Evolutionary conservation across 768 basidiomycete genomes (phyloP).

Genomic region (Auriscalpium microsporum): DNA sequence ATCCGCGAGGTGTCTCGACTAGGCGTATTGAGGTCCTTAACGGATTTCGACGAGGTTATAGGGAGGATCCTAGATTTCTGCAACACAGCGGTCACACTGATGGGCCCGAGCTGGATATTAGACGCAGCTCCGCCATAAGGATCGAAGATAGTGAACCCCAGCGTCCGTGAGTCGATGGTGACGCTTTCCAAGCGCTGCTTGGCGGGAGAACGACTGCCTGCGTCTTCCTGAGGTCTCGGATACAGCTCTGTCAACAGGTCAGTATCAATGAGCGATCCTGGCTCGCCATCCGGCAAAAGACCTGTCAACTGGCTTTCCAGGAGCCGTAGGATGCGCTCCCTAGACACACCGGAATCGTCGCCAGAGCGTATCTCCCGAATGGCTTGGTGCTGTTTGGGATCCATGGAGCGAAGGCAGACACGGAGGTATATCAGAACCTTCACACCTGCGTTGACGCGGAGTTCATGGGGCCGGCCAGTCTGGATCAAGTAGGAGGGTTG

Average conservation of each 20-base stretch:
- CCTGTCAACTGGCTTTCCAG: slow-evolving; percentile 6
- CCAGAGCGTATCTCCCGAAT: slow-evolving; percentile 5
- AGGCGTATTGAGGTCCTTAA: slow-evolving; percentile 1
- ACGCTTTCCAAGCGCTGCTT: not conserved
- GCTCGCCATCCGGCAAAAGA: slow-evolving; percentile 9
- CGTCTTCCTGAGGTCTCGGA: not conserved
- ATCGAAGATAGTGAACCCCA: slow-evolving; percentile 6
- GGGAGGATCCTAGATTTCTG: slow-evolving; percentile 5
- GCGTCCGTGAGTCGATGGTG: not conserved
- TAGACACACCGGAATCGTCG: slow-evolving; percentile 14
- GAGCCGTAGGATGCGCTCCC: slow-evolving; percentile 9
- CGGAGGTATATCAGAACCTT: slow-evolving; percentile 76
- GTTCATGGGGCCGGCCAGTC: slow-evolving; percentile 53
- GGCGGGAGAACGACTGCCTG: not conserved
- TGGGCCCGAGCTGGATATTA: not conserved
- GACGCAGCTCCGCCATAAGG: slow-evolving; percentile 8
- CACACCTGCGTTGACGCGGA: slow-evolving; percentile 66
- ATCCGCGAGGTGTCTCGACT: slow-evolving; percentile 7
- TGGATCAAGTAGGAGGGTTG: slow-evolving; percentile 82
- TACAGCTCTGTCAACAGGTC: slow-evolving; percentile 14
- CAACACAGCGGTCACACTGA: slow-evolving; percentile 1
- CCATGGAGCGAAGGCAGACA: slow-evolving; percentile 44
- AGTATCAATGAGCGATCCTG: slow-evolving; percentile 5
- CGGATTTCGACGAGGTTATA: slow-evolving; percentile 3
- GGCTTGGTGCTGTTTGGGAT: slow-evolving; percentile 21